A percentile compares a stretch with the other conserved stretches of the same genome.
Conservation (phyloP, 2,329 filamentous ascomycete species). For the Epichloe elymi region DNA sequence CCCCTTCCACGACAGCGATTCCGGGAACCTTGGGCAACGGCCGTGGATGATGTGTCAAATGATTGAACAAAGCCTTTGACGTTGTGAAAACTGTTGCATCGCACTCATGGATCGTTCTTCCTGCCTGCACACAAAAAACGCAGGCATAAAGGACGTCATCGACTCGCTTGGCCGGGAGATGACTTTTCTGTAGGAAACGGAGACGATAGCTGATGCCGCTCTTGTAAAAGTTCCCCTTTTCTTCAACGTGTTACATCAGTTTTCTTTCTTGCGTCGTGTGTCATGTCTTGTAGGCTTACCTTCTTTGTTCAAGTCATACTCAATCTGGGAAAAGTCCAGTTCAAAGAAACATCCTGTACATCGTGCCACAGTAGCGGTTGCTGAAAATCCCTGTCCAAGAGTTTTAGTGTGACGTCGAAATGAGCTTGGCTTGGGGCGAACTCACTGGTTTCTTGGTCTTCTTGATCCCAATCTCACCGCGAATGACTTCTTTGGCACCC, state of each 20-base stretch:
- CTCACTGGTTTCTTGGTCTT: constrained; percentile 35
- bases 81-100: constrained; percentile 45
- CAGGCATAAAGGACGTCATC: constrained; percentile 43
- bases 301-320: constrained; percentile 35
- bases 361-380: constrained; percentile 31
- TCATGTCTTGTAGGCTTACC: constrained; percentile 18
- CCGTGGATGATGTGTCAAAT: constrained; percentile 39
- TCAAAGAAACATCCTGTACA: constrained; percentile 41
- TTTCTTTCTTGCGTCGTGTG: neutral
- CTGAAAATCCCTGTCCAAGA: constrained; percentile 25
- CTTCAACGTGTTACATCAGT: neutral
- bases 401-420: neutral
- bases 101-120: constrained; percentile 36
- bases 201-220: constrained; percentile 36
- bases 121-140: constrained; percentile 37
- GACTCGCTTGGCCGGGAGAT: constrained; percentile 33
- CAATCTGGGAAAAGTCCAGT: constrained; percentile 38
- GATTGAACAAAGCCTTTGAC: constrained; percentile 37
- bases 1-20: constrained; percentile 33
- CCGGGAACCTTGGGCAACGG: constrained; percentile 37
- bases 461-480: constrained; percentile 36
- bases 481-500: constrained; percentile 36
- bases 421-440: neutral
- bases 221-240: constrained; percentile 33
- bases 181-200: constrained; percentile 43